These are phyloP conservation scores for Suillus variegatus DNA, from an alignment of 768 basidiomycete genomes.

Conservation along the genomic window DNA sequence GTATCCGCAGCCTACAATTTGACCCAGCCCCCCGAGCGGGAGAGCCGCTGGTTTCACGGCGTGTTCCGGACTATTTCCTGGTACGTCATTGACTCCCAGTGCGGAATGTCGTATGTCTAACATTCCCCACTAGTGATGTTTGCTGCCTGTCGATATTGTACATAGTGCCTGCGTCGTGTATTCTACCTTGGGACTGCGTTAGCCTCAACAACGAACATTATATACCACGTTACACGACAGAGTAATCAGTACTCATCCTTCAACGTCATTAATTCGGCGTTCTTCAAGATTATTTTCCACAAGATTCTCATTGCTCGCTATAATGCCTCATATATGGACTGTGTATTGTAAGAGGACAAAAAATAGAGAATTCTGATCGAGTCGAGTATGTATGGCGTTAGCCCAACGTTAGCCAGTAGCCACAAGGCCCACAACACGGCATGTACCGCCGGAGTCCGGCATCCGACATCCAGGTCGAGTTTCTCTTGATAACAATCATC, in stretches of 20 bases:
- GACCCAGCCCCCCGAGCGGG: constrained; percentile 99
- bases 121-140: constrained; percentile 20
- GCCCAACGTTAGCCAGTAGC: not conserved
- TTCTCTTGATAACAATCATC: not conserved
- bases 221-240: constrained; percentile 19
- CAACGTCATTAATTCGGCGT: not conserved
- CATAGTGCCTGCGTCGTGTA: constrained; percentile 26
- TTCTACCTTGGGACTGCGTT: constrained; percentile 13
- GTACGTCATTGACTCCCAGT: constrained; percentile 43
- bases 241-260: constrained; percentile 13
- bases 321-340: not conserved
- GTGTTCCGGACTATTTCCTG: constrained; percentile 93
- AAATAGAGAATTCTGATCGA: not conserved
- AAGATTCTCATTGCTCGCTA: constrained; percentile 3
- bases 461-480: too few species aligned
- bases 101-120: not conserved
- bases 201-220: constrained; percentile 13
- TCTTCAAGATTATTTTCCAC: constrained; percentile 2
- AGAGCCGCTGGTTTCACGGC: constrained; percentile 95
- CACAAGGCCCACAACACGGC: too few species aligned
- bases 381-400: too few species aligned
- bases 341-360: constrained; percentile 5
- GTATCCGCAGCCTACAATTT: constrained; percentile 85
- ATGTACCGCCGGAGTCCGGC: not conserved
- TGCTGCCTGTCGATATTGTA: constrained; percentile 21